phyloP scores from a whole-genome alignment of 2,329 filamentous ascomycete species.

The Penicillium sp. region DNA sequence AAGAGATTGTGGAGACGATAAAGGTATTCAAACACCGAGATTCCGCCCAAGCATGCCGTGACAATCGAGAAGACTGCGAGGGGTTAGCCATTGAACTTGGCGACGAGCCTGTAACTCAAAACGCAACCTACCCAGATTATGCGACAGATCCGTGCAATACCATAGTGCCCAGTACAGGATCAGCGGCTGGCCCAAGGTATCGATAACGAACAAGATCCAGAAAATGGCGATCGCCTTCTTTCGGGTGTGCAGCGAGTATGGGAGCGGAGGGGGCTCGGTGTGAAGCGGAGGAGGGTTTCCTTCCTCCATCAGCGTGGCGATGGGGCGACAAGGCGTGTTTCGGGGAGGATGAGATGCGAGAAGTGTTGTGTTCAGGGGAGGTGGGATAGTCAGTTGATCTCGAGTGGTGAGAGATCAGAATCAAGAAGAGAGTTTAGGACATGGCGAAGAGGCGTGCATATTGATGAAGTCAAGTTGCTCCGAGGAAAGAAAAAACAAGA shows the following conservation, averaged over 20 bases:
- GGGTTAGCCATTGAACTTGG: conserved; percentile 11
- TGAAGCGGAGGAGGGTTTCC: conserved; percentile 25
- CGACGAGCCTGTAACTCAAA: background rate
- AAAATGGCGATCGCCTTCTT: conserved; percentile 63
- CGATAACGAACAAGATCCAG: conserved; percentile 63
- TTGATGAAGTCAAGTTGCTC: too few species aligned
- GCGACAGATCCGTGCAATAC: conserved; percentile 58
- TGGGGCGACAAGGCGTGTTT: conserved; percentile 6
- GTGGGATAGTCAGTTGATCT: background rate
- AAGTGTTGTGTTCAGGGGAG: background rate
- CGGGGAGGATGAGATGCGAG: conserved; percentile 6
- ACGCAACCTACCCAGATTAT: conserved; percentile 42
- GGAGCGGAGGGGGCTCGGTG: conserved; percentile 53
- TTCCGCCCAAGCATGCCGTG: conserved; percentile 44
- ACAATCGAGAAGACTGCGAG: conserved; percentile 47
- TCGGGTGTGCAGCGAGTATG: conserved; percentile 59
- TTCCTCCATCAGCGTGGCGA: conserved; percentile 40
- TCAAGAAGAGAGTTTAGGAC: background rate
- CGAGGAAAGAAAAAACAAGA: too few species aligned
- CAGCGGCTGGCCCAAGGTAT: conserved; percentile 63
- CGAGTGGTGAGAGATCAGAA: background rate
- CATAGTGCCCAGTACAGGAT: conserved; percentile 65
- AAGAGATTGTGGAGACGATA: conserved; percentile 46
- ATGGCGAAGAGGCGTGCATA: background rate
- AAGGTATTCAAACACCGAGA: conserved; percentile 50